A percentile compares a stretch with the other conserved stretches of the same genome.
These are phyloP conservation scores for Boletus rubroflammeus DNA, from an alignment of 768 basidiomycete genomes.

Conservation along the genomic window DNA sequence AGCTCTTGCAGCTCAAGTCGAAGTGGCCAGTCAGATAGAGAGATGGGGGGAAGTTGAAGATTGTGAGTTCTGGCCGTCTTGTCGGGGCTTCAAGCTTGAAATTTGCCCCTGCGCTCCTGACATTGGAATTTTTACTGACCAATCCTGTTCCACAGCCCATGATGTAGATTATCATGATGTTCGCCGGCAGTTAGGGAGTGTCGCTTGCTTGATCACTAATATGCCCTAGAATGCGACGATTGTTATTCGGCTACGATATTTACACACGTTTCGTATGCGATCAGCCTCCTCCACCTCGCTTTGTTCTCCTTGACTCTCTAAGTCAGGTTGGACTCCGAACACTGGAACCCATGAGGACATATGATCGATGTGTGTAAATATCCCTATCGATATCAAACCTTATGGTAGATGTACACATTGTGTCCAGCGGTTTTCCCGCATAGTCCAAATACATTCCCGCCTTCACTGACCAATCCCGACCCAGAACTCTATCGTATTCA, in stretches of 20 bases:
- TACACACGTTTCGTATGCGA: constrained; percentile 2
- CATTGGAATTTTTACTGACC: constrained; percentile 7
- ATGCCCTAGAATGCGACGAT: constrained; percentile 20
- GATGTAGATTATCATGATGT: constrained; percentile 98
- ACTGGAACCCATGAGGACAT: constrained; percentile 10
- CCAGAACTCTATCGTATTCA: neutral
- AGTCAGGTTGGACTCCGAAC: constrained; percentile 10
- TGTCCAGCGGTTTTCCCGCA: constrained; percentile 1
- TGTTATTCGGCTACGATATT: constrained; percentile 5
- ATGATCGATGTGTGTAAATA: constrained; percentile 17
- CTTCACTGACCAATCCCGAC: constrained; percentile 1
- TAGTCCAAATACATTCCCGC: constrained; percentile 7
- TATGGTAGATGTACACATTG: constrained; percentile 7
- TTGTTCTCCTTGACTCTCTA: constrained; percentile 8
- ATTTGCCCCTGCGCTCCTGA: neutral
- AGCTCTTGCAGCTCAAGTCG: constrained; percentile 80
- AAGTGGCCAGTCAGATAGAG: constrained; percentile 94
- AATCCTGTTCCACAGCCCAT: constrained; percentile 61
- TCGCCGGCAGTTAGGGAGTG: constrained; percentile 79
- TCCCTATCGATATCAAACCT: constrained; percentile 16
- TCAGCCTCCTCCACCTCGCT: neutral
- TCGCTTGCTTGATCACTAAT: constrained; percentile 55
- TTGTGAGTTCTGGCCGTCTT: constrained; percentile 54
- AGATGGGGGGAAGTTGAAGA: constrained; percentile 99
- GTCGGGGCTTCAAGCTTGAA: constrained; percentile 10